Percentiles rank a stretch among this genome's conserved stretches.
These are phyloP conservation scores for Auxenochlorella pyrenoidosa DNA, from an alignment of 139 green algal genomes.

Conservation along the genomic window DNA sequence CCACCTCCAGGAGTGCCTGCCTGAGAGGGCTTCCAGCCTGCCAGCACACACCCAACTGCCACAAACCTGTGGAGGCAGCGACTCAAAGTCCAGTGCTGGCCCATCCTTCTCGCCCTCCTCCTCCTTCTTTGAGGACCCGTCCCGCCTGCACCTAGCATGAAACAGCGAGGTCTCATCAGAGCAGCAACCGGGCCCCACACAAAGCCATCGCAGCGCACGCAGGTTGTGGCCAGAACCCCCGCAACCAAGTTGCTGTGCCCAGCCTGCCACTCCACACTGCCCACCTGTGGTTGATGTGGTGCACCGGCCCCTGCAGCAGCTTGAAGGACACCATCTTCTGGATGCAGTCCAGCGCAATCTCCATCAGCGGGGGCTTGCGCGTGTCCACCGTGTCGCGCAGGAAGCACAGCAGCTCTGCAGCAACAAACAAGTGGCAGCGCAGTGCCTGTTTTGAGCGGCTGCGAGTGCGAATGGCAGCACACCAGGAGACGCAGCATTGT, in stretches of 20 bases:
- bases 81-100: conserved; percentile 1
- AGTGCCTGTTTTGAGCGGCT: background rate
- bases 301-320: conserved; percentile 65
- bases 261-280: background rate
- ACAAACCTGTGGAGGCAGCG: conserved; percentile 20
- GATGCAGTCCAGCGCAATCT: conserved; percentile 87
- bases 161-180: background rate
- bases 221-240: background rate
- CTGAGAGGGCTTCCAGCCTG: background rate
- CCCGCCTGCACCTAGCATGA: background rate
- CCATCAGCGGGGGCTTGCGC: conserved; percentile 74
- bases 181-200: no score
- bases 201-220: background rate
- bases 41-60: background rate
- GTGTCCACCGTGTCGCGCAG: conserved; percentile 79
- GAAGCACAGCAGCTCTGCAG: conserved; percentile 66
- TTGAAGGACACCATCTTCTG: conserved; percentile 92
- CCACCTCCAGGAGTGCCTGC: background rate
- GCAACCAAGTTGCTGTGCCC: background rate
- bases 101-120: background rate
- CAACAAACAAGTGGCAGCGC: background rate
- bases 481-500: background rate
- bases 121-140: background rate
- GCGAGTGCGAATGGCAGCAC: background rate
- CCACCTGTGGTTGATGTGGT: conserved; percentile 41